Evolutionary conservation across 2,329 filamentous ascomycete species (phyloP).

Genomic region (Aspergillus glaucus): DNA sequence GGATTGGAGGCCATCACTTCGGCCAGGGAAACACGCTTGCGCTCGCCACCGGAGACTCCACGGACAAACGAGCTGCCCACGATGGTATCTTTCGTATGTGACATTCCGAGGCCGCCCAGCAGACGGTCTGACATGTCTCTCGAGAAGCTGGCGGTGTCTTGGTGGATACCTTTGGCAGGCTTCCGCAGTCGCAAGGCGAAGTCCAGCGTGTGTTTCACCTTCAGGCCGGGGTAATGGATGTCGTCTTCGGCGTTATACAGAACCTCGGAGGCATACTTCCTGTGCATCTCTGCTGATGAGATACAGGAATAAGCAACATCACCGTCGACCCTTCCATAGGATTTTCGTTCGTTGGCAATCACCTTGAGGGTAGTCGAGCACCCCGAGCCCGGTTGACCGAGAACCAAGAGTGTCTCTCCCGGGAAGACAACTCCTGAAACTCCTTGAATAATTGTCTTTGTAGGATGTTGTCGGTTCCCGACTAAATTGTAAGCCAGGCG

Average conservation of each 20-base stretch:
- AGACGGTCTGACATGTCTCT: slow-evolving; percentile 47
- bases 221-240: slow-evolving; percentile 75
- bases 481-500: neutral
- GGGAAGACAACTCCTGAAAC: slow-evolving; percentile 57
- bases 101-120: slow-evolving; percentile 32
- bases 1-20: slow-evolving; percentile 74
- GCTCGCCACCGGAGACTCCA: slow-evolving; percentile 72
- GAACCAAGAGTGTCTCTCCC: slow-evolving; percentile 82
- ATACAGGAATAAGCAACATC: slow-evolving; percentile 74
- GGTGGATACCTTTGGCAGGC: slow-evolving; percentile 32
- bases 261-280: slow-evolving; percentile 70
- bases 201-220: slow-evolving; percentile 77
- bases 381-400: slow-evolving; percentile 69
- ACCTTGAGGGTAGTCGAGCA: slow-evolving; percentile 65
- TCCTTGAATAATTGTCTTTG: neutral
- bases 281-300: slow-evolving; percentile 60
- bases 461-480: neutral
- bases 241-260: slow-evolving; percentile 86
- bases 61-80: slow-evolving; percentile 77
- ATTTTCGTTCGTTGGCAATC: slow-evolving; percentile 60
- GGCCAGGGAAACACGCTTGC: slow-evolving; percentile 74
- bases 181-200: slow-evolving; percentile 62
- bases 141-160: slow-evolving; percentile 56
- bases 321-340: slow-evolving; percentile 58
- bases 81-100: slow-evolving; percentile 73